Conservation (phyloP, 306 rosid species). For the Cicer judaicum region DNA sequence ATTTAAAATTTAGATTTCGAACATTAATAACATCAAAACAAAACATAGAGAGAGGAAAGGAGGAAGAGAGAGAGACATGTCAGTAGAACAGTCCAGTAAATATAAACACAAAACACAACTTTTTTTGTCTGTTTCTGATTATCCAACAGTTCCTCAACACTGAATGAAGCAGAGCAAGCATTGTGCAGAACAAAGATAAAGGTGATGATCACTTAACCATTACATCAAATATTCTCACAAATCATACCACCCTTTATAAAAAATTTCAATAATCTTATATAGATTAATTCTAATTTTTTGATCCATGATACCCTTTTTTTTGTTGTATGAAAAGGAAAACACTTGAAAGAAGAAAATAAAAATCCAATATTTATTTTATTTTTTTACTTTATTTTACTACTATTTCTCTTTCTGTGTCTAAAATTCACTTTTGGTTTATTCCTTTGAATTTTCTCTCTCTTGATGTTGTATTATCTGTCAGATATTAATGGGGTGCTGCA, state of each 20-base stretch:
- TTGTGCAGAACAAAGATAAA: constrained; percentile 29
- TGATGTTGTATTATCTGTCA: constrained; percentile 50
- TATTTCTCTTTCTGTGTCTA: constrained; percentile 7
- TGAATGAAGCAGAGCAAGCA: not conserved
- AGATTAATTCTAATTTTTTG: not conserved
- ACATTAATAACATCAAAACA: not conserved
- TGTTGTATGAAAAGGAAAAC: not conserved
- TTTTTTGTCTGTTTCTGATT: constrained; percentile 25
- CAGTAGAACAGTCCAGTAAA: constrained; percentile 35
- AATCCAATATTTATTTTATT: not conserved
- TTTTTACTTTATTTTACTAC: not conserved
- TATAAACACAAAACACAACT: constrained; percentile 3
- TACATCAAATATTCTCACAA: not conserved
- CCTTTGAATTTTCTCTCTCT: constrained; percentile 47
- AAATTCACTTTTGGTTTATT: constrained; percentile 31
- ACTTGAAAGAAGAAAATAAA: not conserved
- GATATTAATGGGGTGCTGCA: constrained; percentile 66
- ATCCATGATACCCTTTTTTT: constrained; percentile 4
- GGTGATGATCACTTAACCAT: constrained; percentile 42
- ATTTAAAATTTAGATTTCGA: not conserved
- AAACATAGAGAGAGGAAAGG: not conserved
- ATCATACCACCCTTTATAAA: not conserved
- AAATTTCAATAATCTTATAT: not conserved
- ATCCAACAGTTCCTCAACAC: constrained; percentile 26
- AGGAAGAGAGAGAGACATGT: constrained; percentile 1